Evolutionary conservation across 2,329 filamentous ascomycete genomes (phyloP), one percentile per base, ranked within the genome.

Genomic region (Orbilia quercus): DNA sequence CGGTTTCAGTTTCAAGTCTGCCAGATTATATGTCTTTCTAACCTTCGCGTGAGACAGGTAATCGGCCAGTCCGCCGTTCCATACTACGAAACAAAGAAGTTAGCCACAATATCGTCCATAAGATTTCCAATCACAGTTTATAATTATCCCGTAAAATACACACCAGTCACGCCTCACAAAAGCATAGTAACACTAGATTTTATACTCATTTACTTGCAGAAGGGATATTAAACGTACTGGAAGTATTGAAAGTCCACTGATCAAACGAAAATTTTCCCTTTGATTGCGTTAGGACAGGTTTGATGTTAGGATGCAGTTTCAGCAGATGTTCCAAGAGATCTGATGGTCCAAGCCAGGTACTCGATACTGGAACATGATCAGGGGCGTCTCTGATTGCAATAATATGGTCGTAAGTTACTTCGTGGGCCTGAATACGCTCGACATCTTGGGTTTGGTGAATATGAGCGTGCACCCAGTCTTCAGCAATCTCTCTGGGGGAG

Each of bases 11-110:
- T 64, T 9, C 2, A 65, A 14, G 9, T 65, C 67, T 9, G n/a
- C n/a, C 5, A 65, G 23, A 1, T 40, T 48, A 28, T 38, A 25
- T 1, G 40, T 38, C 7, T 36, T 47, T 2, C 12, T 47, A 11
- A 54, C 53, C 11, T 31, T 31, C 7, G 67, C 28, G 11, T 54
- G 59, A 18, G 67, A 65, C 11, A 72, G 34, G n/a, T 65, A 65
- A n/a, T 65, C 59, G 4, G 67, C 51, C 11, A 72, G 11, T 5
- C 67, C 67, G 2, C 36, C 36, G 25, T 72, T 72, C 67, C 67
- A 72, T 20, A 59, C 67, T 72, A 65, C 11, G 14, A 7, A 7
- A 25, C n/a, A 25, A 36, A 40, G 44, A 11, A n/a, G 7, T 57
- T 16, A 23, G 25, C 14, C 18, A 4, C 5, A 23, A 44, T n/a